These are phyloP conservation scores for Bauhinia variegata DNA, from an alignment of 306 rosid species.

Conservation along the genomic window DNA sequence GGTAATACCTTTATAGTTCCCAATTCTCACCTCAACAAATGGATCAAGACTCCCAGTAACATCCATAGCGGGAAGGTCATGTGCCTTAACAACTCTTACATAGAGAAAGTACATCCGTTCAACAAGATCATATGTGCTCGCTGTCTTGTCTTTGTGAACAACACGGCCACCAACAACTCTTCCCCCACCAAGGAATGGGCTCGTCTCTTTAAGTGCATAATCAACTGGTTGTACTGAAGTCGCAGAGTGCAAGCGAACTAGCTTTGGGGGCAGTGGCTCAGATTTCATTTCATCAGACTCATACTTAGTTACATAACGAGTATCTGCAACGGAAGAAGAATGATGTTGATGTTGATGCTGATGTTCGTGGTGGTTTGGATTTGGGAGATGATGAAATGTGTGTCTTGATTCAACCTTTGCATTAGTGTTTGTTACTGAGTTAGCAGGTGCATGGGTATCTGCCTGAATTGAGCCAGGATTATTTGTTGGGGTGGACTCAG, in stretches of 20 bases:
- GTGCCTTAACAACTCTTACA: conserved; percentile 86
- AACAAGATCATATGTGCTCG: conserved; percentile 86
- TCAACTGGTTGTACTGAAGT: conserved; percentile 73
- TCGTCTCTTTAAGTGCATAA: conserved; percentile 84
- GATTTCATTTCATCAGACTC: conserved; percentile 64
- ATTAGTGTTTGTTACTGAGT: conserved; percentile 27
- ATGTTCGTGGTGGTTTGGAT: conserved; percentile 43
- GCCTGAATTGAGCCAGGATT: conserved; percentile 34
- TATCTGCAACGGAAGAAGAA: conserved; percentile 44
- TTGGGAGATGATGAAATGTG: conserved; percentile 73
- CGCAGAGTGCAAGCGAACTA: conserved; percentile 65
- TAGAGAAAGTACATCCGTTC: conserved; percentile 87
- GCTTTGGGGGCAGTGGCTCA: conserved; percentile 47
- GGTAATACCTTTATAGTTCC: conserved; percentile 82
- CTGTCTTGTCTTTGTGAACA: conserved; percentile 68
- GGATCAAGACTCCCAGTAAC: conserved; percentile 87
- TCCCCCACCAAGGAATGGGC: conserved; percentile 92
- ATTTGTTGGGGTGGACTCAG: conserved; percentile 42
- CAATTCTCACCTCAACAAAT: conserved; percentile 79
- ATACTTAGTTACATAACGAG: conserved; percentile 53
- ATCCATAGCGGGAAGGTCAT: conserved; percentile 85
- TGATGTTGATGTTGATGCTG: conserved; percentile 50
- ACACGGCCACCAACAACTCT: conserved; percentile 86
- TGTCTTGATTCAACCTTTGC: conserved; percentile 53
- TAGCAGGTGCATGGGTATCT: conserved; percentile 34